Base-by-base conservation (phyloP, 2,329 filamentous ascomycete genomes). In the Fusarium sp. region DNA sequence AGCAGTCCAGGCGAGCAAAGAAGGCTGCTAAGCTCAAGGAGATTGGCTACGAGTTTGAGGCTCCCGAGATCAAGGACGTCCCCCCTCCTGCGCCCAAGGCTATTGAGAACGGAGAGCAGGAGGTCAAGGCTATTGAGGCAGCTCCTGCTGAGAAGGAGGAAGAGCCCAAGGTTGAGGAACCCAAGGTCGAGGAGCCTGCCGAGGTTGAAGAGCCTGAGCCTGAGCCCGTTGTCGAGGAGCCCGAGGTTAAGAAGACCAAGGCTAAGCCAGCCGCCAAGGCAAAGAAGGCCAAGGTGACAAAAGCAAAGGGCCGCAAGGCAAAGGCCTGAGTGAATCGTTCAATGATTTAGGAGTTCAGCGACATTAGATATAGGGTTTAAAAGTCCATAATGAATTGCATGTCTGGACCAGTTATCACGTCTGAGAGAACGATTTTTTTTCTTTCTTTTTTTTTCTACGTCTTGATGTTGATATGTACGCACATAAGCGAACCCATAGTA, bases 31-130 rank as follows among this genome's bases (percentile, higher is more conserved):
- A 93, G 85, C 85, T 98, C 75, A 92, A 94, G 87, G 91, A 88
- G 47, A 83, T 97, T 69, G 96, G 93, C 11, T 98, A 99, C 83
- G 92, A 96, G 70, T 95, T 94, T 79, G 89, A 94, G 61, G 89
- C 90, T 24, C 94, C 94, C 1, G 85, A 87, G 75, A 84, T 98
- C 75, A 97, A 94, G 86, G 80, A 80, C 10, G 80, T 84, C 3
- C 83, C 86, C 14, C 79, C 84, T 27, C 84, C 85, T n/a, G 80
- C 81, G 24, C 83, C 85, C 22, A 80, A 80, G 40, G 79, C 82
- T 29, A 75, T 84, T 37, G 82, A 84, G 78, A 80, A 80, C 34
- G 81, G 75, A 14, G 79, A 81, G 20, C 74, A 66, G 20, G 79
- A 82, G 61, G 67, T 73, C 64, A 80, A 82, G 63, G 76, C 80